phyloP scores from a whole-genome alignment of 495 filamentous ascomycete genomes.

The Tuber indicum region DNA sequence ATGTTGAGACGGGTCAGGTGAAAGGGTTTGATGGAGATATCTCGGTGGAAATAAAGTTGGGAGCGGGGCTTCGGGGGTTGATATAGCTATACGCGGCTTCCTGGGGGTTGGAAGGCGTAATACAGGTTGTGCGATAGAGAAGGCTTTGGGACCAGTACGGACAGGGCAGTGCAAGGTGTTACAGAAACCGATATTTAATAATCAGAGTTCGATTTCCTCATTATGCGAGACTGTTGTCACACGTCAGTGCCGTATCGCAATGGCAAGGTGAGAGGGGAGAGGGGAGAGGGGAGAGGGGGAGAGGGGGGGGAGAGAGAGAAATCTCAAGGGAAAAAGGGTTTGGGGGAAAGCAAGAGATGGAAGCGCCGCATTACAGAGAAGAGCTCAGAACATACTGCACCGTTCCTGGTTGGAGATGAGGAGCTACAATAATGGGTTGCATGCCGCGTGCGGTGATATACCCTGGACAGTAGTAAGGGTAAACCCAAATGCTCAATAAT shows the following conservation, averaged over 20 bases:
- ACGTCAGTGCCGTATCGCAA: background rate
- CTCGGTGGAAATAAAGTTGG: background rate
- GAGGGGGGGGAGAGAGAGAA: background rate
- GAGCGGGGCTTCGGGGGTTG: background rate
- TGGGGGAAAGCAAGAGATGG: background rate
- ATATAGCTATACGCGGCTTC: background rate
- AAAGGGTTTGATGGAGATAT: background rate
- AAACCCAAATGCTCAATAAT: background rate
- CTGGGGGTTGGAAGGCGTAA: background rate
- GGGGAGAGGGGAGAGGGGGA: background rate
- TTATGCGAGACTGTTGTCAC: background rate
- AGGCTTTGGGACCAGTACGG: background rate
- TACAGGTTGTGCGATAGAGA: background rate
- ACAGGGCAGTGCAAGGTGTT: background rate
- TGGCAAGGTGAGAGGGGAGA: background rate
- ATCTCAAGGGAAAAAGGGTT: background rate
- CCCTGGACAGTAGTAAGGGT: background rate
- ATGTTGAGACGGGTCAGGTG: background rate
- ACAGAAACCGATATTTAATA: conserved; percentile 3
- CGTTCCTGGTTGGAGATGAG: background rate
- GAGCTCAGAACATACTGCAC: background rate
- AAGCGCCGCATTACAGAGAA: background rate
- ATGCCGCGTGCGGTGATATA: background rate
- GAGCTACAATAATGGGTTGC: background rate
- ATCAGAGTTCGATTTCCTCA: background rate